Evolutionary conservation across 108 stramenopile species (phyloP), one percentile per base, ranked within the genome.

Genomic region (Stephanodiscus minutulus): DNA sequence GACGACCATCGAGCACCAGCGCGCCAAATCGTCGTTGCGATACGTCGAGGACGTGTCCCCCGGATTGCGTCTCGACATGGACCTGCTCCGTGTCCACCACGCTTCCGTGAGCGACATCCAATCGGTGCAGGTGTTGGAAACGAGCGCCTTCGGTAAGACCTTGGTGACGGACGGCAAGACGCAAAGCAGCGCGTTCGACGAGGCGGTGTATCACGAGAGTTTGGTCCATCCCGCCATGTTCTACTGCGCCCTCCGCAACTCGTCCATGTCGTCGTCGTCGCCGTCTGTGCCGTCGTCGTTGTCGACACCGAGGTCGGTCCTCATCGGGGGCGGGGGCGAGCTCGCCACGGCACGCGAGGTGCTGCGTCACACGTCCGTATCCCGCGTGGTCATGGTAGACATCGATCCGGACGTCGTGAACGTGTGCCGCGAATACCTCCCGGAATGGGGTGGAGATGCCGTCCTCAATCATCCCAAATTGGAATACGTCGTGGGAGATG

Each of bases 161-260:
- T 75, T 97, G 6, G 90, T 97, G 22, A 93, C 96, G 8, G 97
- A 97, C 66, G 93, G 96, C 28, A 95, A 96, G 72, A 95, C 95
- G 1, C 95, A 96, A 67, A 91, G 89, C 50, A 48, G 92, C 21
- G 72, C 87, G 49, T 79, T 83, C 53, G 95, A 96, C 66, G 95
- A 96, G 70, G 91, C 87, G 68, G 88, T 89, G 39, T 96, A 96
- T 57, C 95, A 96, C 70, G 95, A 96, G 69, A 68, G 64, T 48
- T 64, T 96, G 11, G 92, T 96, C 22, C 92, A 94, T 70, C 93
- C 95, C 20, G 74, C 88, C 5, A 61, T 96, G 39, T 73, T 94
- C 33, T 80, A 81, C 65, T 68, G 53, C 48, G 82, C 84, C 18
- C 44, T 74, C 12, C 67, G 78, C n/a, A n/a, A n/a, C 39, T 41